Conservation (phyloP, 139 green algal species). For the Chlorella sp. region DNA sequence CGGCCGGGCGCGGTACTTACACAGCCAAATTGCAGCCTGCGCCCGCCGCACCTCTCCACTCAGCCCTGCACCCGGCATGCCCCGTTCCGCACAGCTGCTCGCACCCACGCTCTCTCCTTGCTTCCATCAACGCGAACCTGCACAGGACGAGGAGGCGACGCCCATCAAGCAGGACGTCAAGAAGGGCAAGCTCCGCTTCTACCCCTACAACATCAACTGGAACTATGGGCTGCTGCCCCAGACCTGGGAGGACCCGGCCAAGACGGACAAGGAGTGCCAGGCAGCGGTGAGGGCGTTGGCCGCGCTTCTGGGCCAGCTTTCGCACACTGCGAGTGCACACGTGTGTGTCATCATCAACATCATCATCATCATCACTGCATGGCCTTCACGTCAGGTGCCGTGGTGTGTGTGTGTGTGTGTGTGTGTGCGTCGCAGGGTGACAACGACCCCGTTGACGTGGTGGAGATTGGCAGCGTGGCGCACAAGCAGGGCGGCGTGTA, state of each 20-base stretch:
- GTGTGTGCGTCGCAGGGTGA: constrained; percentile 64
- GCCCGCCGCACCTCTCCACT: too few species aligned
- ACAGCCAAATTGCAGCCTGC: too few species aligned
- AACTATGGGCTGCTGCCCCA: constrained; percentile 99
- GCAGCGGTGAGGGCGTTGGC: constrained; percentile 30
- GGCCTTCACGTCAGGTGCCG: too few species aligned
- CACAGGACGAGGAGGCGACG: constrained; percentile 84
- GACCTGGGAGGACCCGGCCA: constrained; percentile 83
- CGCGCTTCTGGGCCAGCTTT: too few species aligned
- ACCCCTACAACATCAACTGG: constrained; percentile 99
- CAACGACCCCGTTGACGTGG: constrained; percentile 98
- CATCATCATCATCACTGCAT: too few species aligned
- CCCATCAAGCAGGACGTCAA: constrained; percentile 99
- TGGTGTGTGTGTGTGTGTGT: too few species aligned
- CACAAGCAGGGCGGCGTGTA: constrained; percentile 87
- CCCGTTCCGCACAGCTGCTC: not conserved
- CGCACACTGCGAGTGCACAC: too few species aligned
- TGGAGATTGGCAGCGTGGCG: constrained; percentile 83
- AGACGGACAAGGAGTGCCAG: constrained; percentile 58
- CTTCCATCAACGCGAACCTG: not conserved
- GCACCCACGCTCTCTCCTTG: not conserved
- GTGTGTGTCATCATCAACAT: too few species aligned
- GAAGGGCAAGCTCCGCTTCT: constrained; percentile 98
- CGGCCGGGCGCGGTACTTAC: too few species aligned
- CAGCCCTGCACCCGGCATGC: too few species aligned